Base-by-base conservation (phyloP, 108 stramenopile genomes). In the Cylindrotheca fusiformis region DNA sequence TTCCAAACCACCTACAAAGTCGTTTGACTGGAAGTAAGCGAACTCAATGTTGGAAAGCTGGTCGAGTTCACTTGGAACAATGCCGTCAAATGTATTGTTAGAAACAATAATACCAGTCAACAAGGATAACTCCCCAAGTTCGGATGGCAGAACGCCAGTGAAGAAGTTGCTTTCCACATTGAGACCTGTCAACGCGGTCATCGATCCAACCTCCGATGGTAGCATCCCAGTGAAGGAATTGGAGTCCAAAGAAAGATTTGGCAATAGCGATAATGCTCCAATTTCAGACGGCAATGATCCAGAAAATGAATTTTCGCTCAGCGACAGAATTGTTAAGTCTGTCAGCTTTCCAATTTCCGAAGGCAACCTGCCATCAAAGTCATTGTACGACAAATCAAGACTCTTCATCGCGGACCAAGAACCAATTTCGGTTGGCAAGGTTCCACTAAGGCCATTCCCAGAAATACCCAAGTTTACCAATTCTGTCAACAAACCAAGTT, bases 241-340 rank as follows among this genome's bases (percentile, higher is more conserved):
- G 51, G n/a, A 22, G 51, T 19, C 51, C 10, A 52, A 8, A 22
- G 12, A n/a, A 19, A 52, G 51, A 52, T 10, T 52, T n/a, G 8
- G 12, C 8, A 52, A 10, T 8, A 10, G 10, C 17, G 20, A 22
- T n/a, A 52, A 19, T 22, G 12, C 20, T 19, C 51, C 51, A 4
- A 80, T 26, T 32, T 76, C 62, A 36, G 29, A 29, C 4, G 79
- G 79, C 28, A 81, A 32, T 8, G 10, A 20, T n/a, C 77, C 80
- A 2, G 20, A 26, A 23, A 81, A 75, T 3, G 60, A 29, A 32
- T 81, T 81, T 33, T 62, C 45, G 49, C 66, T 67, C 65, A 81
- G 54, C 2, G 48, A 24, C 30, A 81, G 58, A 20, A 69, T 64
- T 20, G 54, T 64, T 57, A 78, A 52, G 12, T 66, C 69, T 22